phyloP scores from a whole-genome alignment of 352 stramenopile genomes.

The Thraustochytrium striatum region DNA sequence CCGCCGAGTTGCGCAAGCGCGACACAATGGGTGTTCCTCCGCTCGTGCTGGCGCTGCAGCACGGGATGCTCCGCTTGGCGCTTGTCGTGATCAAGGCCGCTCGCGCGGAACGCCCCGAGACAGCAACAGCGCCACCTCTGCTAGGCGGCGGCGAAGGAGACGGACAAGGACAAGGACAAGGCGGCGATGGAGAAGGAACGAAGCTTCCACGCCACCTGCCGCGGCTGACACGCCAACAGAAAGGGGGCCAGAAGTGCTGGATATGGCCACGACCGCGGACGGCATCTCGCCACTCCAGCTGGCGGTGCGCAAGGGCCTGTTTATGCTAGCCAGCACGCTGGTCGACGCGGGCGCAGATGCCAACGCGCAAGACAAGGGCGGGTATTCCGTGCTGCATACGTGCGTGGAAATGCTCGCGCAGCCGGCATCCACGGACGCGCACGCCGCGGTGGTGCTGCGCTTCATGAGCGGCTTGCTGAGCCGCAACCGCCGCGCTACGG shows the following conservation, averaged over 20 bases:
- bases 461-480: constrained; percentile 15
- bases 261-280: not conserved
- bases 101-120: not conserved
- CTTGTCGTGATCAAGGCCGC: not conserved
- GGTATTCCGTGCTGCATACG: not conserved
- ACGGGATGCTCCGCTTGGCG: not conserved
- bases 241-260: too few relatives aligned
- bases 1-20: not conserved
- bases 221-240: too few relatives aligned
- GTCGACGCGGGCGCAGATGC: not conserved
- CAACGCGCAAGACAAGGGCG: constrained; percentile 15
- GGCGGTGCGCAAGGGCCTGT: not conserved
- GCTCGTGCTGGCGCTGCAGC: constrained; percentile 14
- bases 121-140: too few relatives aligned
- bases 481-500: not conserved
- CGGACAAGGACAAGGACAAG: too few relatives aligned
- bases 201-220: too few relatives aligned
- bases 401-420: not conserved
- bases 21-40: constrained; percentile 15
- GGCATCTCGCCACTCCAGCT: constrained; percentile 14
- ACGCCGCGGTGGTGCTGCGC: not conserved
- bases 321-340: constrained; percentile 8
- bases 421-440: not conserved
- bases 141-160: too few relatives aligned
- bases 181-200: too few relatives aligned